phyloP scores from a whole-genome alignment of 2,329 filamentous ascomycete genomes.

The Pyricularia grisea region DNA sequence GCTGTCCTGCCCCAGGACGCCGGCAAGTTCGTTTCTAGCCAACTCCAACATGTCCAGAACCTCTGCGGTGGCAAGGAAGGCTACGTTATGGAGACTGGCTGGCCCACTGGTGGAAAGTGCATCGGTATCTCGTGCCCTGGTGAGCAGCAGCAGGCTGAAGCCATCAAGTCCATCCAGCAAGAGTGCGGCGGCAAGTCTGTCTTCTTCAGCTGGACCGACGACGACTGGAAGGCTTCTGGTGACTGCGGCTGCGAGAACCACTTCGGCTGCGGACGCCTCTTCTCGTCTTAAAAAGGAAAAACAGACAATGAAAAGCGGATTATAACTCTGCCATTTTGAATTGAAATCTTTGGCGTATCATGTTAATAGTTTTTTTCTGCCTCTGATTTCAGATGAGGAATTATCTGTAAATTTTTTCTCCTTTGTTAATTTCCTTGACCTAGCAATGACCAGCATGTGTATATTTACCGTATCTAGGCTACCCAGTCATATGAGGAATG shows the following conservation, averaged over 20 bases:
- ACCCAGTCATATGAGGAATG: neutral
- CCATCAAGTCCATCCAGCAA: constrained; percentile 62
- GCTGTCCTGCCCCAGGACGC: constrained; percentile 53
- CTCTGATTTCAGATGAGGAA: neutral
- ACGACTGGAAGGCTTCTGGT: constrained; percentile 71
- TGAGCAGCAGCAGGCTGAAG: constrained; percentile 53
- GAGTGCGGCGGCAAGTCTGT: constrained; percentile 58
- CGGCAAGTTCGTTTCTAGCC: constrained; percentile 65
- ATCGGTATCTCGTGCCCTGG: constrained; percentile 69
- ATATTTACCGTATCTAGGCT: constrained; percentile 1
- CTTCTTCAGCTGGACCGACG: constrained; percentile 75
- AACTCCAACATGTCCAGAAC: constrained; percentile 61
- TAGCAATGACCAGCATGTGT: constrained; percentile 1
- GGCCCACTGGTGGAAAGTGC: constrained; percentile 61
- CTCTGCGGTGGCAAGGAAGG: constrained; percentile 64
- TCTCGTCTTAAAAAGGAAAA: constrained; percentile 14
- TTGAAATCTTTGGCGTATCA: neutral
- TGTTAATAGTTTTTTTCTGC: neutral
- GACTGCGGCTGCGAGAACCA: constrained; percentile 65
- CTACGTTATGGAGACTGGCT: constrained; percentile 85
- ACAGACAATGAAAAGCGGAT: neutral
- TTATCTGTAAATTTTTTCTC: neutral
- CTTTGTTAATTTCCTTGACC: constrained; percentile 3
- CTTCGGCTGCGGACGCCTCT: constrained; percentile 60
- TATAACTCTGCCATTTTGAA: neutral